Percentiles rank a stretch among this genome's conserved stretches.
These are phyloP conservation scores for Lactarius deliciosus DNA, from an alignment of 768 basidiomycete species.

Conservation along the genomic window DNA sequence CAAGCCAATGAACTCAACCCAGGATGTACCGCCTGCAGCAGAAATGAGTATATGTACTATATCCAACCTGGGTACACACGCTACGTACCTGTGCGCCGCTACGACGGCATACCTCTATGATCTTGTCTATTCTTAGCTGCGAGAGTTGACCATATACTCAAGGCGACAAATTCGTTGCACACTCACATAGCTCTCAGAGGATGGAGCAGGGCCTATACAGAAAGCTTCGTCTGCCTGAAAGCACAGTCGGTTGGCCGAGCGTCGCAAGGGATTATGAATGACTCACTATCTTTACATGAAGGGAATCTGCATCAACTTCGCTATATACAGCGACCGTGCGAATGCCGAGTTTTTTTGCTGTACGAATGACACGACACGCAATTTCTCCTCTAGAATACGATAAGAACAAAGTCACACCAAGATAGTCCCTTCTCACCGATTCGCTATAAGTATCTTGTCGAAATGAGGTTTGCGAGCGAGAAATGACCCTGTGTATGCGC, in stretches of 20 bases:
- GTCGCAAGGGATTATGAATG: not conserved
- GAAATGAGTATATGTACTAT: not conserved
- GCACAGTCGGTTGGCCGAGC: constrained; percentile 10
- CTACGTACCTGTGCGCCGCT: constrained; percentile 77
- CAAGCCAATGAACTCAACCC: constrained; percentile 49
- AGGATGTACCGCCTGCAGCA: constrained; percentile 80
- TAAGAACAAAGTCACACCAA: not conserved
- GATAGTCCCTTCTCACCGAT: constrained; percentile 53
- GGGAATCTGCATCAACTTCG: constrained; percentile 74
- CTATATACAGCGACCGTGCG: constrained; percentile 92
- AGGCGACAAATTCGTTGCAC: not conserved
- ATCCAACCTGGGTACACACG: constrained; percentile 27
- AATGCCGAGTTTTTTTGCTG: constrained; percentile 83
- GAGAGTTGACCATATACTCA: not conserved
- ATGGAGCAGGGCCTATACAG: constrained; percentile 89
- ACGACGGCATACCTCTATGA: constrained; percentile 75
- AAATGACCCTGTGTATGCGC: constrained; percentile 1
- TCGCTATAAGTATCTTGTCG: constrained; percentile 90
- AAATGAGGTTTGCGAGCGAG: constrained; percentile 55
- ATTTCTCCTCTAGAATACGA: constrained; percentile 75
- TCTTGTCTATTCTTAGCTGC: constrained; percentile 84
- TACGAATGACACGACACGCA: constrained; percentile 91
- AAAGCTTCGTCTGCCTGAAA: constrained; percentile 51
- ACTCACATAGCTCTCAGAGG: constrained; percentile 85
- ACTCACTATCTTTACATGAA: constrained; percentile 79